Base-by-base conservation (phyloP, 306 rosid species). In the Cucumis cinereus region DNA sequence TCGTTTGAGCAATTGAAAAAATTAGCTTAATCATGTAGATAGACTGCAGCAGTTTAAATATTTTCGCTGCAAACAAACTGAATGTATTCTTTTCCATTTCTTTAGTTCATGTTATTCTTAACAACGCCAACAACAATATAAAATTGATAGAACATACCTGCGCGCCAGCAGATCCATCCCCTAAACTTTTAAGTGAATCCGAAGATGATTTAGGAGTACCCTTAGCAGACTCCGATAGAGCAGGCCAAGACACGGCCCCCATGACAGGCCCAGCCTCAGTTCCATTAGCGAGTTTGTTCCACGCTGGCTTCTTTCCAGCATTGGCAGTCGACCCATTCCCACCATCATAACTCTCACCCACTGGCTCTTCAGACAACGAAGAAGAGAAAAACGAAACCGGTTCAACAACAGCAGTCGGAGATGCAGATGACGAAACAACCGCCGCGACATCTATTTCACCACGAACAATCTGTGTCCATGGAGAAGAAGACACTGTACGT, bases 211-310 rank as follows among this genome's bases (percentile, higher is more conserved):
- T 91, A 24, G 79, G 33, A 0, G 85, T 53, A 77, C 84, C 85
- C 82, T 83, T 82, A 7, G 91, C 83, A 1, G 96, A 82, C 81
- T 86, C 91, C 10, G 93, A 85, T 62, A 90, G 57, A 35, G 92
- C 86, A 0, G 95, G 97, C 96, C 94, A 93, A 16, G 94, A 87
- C 10, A 68, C 88, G 10, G 86, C 87, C 40, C 89, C 96, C 85
- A 91, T 88, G 66, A 90, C 96, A 10, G 88, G 87, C 52, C 80
- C 89, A 81, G 76, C 81, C 79, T 87, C 94, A 6, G 81, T 84
- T 19, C 88, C 96, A 77, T 88, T 86, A 26, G 89, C 79, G 0
- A 93, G 88, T 86, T 80, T 91, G 56, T 84, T 93, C 97, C 97
- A 93, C 23, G 75, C 98, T 4, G 83, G 90, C 86, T 83, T 88